Evolutionary conservation across 225 moss, liverwort and hornwort genomes (phyloP).

Genomic region (Physcomitrellopsis africana): DNA sequence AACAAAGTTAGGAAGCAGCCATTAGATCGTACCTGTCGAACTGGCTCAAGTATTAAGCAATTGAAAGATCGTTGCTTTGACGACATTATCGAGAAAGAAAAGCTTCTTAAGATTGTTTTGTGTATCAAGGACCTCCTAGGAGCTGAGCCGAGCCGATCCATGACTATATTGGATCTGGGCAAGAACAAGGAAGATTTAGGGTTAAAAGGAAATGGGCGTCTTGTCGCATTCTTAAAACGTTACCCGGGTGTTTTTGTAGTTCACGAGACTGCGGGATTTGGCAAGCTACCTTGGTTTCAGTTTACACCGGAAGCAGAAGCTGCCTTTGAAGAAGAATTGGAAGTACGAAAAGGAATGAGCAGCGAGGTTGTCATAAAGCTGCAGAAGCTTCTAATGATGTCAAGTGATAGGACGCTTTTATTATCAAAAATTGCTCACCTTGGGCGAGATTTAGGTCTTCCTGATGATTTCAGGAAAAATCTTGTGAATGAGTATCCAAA

Average conservation of each 20-base stretch:
- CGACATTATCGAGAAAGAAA: conserved; percentile 77
- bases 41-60: conserved; percentile 24
- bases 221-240: conserved; percentile 62
- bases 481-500: conserved; percentile 63
- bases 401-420: conserved; percentile 55
- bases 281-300: conserved; percentile 66
- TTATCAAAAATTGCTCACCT: conserved; percentile 76
- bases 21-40: conserved; percentile 23
- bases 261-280: conserved; percentile 60
- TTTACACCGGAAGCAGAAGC: conserved; percentile 69
- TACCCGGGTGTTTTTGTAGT: conserved; percentile 74
- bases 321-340: conserved; percentile 58
- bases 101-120: conserved; percentile 61
- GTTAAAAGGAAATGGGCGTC: conserved; percentile 56
- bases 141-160: conserved; percentile 60
- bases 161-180: conserved; percentile 73
- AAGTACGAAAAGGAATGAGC: conserved; percentile 50
- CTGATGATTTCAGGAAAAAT: conserved; percentile 64
- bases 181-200: conserved; percentile 67
- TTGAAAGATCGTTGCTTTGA: conserved; percentile 73
- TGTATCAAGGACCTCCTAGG: conserved; percentile 67
- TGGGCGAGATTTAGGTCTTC: conserved; percentile 71
- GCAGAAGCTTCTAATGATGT: conserved; percentile 92
- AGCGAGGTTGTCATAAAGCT: conserved; percentile 70
- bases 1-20: conserved; percentile 5